Evolutionary conservation across 495 filamentous ascomycete genomes (phyloP), one percentile per base, ranked within the genome.

Genomic region (Tuber calosporum): DNA sequence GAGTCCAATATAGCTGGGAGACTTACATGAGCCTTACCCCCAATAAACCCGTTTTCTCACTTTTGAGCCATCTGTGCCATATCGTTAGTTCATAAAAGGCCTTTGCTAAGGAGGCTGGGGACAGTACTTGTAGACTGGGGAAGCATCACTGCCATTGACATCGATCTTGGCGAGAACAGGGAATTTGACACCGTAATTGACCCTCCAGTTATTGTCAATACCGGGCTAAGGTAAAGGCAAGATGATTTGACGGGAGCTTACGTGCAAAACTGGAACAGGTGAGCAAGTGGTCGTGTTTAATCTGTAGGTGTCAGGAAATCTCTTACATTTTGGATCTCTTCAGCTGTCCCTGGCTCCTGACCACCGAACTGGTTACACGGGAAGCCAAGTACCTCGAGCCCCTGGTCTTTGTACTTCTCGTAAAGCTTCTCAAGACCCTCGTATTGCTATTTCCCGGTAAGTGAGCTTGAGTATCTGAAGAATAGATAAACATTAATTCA

Each of bases 321-420:
- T 30, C 95, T 97, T 86, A 99, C 97, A 73, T 84, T 83, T 84
- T 96, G 91, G 83, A 98, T 97, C 45, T 96, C 90, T 77, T 95
- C 94, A 83, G 95, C 89, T 85, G 86, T 85, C 75, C 92, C 93
- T 22, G 93, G 94, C 77, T 98, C 96, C 82, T 98, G 96, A 75
- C 82, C 82, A 81, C 89, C 91, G 85, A 99, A 99, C 84, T 99
- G 95, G 86, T 97, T 98, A 89, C 94, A 97, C 72, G 95, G 95
- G 86, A 99, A 97, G 78, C 94, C 95, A 79, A 99, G 86, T 83
- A 99, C 88, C 76, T 86, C 84, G 84, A 99, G 94, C 77, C 92
- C 86, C 67, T 92, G 87, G 43, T 86, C 85, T 69, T 86, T 88
- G 81, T 97, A 81, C 66, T 87, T 85, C 84, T 97, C 89, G 87